Evolutionary conservation across 78 protist species (phyloP).

Genomic region (Goniomonas avonlea): DNA sequence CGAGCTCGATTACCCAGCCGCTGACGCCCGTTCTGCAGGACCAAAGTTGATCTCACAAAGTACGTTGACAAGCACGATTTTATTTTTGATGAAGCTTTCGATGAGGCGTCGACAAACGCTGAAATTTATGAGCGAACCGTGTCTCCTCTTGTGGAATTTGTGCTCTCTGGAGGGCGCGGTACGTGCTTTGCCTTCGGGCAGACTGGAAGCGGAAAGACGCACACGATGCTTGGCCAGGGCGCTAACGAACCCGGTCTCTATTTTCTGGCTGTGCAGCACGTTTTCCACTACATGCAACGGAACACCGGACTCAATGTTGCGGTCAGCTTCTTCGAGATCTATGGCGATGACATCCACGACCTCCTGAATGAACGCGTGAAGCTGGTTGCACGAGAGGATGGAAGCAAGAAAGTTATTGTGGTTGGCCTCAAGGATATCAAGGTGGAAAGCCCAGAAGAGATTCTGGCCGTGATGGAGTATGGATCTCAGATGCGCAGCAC

Average conservation of each 20-base stretch:
- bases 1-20: constrained; percentile 33
- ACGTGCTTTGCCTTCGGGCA: constrained; percentile 95
- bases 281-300: neutral
- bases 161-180: constrained; percentile 75
- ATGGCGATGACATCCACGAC: constrained; percentile 81
- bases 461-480: constrained; percentile 55
- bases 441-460: constrained; percentile 36
- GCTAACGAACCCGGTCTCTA: constrained; percentile 7
- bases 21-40: no score
- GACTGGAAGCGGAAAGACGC: constrained; percentile 46
- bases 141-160: constrained; percentile 64
- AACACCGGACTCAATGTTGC: constrained; percentile 29
- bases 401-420: constrained; percentile 60
- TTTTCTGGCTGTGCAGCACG: constrained; percentile 13
- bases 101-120: constrained; percentile 52
- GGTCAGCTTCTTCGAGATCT: constrained; percentile 80
- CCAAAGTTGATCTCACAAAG: constrained; percentile 72
- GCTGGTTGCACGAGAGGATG: constrained; percentile 72
- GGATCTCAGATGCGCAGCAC: constrained; percentile 51
- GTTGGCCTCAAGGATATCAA: constrained; percentile 66
- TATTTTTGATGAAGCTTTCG: constrained; percentile 79
- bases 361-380: constrained; percentile 63
- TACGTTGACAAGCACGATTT: constrained; percentile 74
- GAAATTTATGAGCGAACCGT: constrained; percentile 42
- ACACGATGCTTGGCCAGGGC: constrained; percentile 76